Evolutionary conservation across 2,329 filamentous ascomycete genomes (phyloP).

Genomic region (Chalaropsis thielavioides): DNA sequence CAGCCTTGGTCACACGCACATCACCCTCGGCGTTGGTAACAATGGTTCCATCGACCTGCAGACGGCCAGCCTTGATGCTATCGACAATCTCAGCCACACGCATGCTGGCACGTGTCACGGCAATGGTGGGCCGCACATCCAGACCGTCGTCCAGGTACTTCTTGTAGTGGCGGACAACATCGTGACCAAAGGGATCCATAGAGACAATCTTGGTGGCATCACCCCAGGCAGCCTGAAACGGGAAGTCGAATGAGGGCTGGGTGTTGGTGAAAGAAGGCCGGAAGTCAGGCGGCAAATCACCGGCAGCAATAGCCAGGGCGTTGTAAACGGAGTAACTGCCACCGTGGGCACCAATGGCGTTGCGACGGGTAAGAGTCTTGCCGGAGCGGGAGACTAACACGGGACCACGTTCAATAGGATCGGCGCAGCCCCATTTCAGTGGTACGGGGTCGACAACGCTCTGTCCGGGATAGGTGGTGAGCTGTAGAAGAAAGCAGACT

Average conservation of each 20-base stretch:
- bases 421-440: slow-evolving; percentile 20
- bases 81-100: slow-evolving; percentile 83
- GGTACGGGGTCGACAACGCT: slow-evolving; percentile 21
- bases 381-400: slow-evolving; percentile 20
- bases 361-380: slow-evolving; percentile 20
- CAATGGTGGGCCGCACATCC: slow-evolving; percentile 76
- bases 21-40: slow-evolving; percentile 77
- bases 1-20: slow-evolving; percentile 87
- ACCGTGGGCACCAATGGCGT: slow-evolving; percentile 32
- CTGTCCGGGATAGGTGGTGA: slow-evolving; percentile 22
- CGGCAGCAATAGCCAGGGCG: slow-evolving; percentile 80
- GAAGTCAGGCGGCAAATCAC: slow-evolving; percentile 60
- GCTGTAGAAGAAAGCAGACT: slow-evolving; percentile 5
- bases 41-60: slow-evolving; percentile 72
- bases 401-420: slow-evolving; percentile 19
- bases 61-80: slow-evolving; percentile 63
- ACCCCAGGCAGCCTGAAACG: slow-evolving; percentile 78
- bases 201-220: slow-evolving; percentile 90
- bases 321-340: slow-evolving; percentile 96
- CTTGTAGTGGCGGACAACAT: slow-evolving; percentile 20
- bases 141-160: slow-evolving; percentile 10
- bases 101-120: slow-evolving; percentile 87
- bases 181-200: slow-evolving; percentile 89
- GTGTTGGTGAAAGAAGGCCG: slow-evolving; percentile 58
- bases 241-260: slow-evolving; percentile 78